phyloP scores from a whole-genome alignment of 148 eudicot species.

The Camellia lanceoleosa region DNA sequence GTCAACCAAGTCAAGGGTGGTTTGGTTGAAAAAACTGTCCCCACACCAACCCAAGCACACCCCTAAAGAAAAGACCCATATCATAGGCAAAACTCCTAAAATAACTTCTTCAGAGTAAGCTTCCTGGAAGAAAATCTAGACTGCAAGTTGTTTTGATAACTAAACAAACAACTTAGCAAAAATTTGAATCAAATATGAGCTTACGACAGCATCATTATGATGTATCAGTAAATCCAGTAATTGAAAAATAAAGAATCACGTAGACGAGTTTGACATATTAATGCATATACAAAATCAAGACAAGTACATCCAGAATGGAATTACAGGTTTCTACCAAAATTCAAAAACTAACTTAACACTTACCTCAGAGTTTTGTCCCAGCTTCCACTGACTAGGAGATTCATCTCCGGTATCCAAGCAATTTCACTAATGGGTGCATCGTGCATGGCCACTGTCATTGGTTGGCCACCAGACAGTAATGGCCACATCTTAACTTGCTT shows the following conservation, averaged over 20 bases:
- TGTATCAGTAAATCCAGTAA: background rate
- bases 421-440: slow-evolving; percentile 83
- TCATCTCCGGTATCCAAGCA: slow-evolving; percentile 96
- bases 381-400: slow-evolving; percentile 71
- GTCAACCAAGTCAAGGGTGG: no score
- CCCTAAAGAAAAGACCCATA: no score
- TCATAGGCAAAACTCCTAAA: background rate
- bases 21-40: no score
- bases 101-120: background rate
- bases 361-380: slow-evolving; percentile 87
- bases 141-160: background rate
- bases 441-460: slow-evolving; percentile 82
- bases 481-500: slow-evolving; percentile 98
- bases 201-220: background rate
- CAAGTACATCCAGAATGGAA: background rate
- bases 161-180: background rate
- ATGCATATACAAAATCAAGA: background rate
- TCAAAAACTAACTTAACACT: background rate
- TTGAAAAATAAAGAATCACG: background rate
- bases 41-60: no score
- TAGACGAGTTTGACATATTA: background rate
- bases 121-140: background rate
- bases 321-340: background rate
- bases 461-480: slow-evolving; percentile 62
- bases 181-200: background rate